A percentile compares a stretch with the other conserved stretches of the same genome.
phyloP scores from a whole-genome alignment of 2,329 filamentous ascomycete species.

The Thermochaetoides dissita region DNA sequence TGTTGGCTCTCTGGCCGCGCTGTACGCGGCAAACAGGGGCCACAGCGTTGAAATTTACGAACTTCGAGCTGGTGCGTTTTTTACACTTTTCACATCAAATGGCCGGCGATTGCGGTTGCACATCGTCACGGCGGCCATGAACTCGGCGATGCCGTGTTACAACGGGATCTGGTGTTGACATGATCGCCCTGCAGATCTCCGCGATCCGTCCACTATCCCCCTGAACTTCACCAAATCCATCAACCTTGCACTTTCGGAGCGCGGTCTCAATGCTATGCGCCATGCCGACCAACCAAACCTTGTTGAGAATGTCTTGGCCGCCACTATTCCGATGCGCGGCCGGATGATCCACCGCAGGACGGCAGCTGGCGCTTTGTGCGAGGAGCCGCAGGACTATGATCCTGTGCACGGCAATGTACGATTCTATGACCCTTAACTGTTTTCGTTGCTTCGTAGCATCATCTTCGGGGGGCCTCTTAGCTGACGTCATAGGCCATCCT shows the following conservation, averaged over 20 bases:
- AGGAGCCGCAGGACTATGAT: constrained; percentile 81
- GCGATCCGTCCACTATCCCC: constrained; percentile 66
- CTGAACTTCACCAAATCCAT: constrained; percentile 98
- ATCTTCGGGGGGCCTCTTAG: not conserved
- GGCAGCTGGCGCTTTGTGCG: constrained; percentile 51
- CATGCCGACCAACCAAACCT: constrained; percentile 53
- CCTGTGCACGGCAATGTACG: constrained; percentile 61
- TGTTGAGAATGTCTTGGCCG: constrained; percentile 57
- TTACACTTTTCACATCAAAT: not conserved
- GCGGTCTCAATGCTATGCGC: constrained; percentile 78
- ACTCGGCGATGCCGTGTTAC: too few relatives aligned
- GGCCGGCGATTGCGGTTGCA: too few relatives aligned
- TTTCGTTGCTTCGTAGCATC: too few relatives aligned
- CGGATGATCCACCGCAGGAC: constrained; percentile 83
- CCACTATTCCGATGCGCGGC: constrained; percentile 84
- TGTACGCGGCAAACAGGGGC: constrained; percentile 82
- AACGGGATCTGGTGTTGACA: too few relatives aligned
- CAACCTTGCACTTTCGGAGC: constrained; percentile 85
- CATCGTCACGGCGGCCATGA: too few relatives aligned
- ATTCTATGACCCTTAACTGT: not conserved
- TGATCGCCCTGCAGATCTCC: constrained; percentile 51
- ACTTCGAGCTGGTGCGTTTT: constrained; percentile 61
- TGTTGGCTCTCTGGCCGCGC: constrained; percentile 77
- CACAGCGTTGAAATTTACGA: constrained; percentile 91
- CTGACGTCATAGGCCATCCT: constrained; percentile 51